A percentile compares a stretch with the other conserved stretches of the same genome.
These are phyloP conservation scores for Lophiotrema nucula DNA, from an alignment of 495 filamentous ascomycete species.

Conservation along the genomic window DNA sequence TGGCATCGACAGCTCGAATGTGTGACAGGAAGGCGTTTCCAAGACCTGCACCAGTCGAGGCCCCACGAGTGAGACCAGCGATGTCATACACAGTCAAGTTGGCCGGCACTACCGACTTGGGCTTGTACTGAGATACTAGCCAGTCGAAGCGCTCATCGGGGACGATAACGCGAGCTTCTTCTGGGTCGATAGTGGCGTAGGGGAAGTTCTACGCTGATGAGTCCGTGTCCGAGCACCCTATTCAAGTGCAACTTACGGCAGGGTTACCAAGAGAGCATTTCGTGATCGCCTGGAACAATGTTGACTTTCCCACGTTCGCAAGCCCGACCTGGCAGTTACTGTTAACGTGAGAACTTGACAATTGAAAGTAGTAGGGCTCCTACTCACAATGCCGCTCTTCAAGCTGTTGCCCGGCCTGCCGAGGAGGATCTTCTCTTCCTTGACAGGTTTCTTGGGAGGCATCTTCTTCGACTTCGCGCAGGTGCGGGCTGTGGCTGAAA, in stretches of 20 bases:
- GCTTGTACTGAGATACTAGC: constrained; percentile 93
- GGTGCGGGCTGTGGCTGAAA: constrained; percentile 19
- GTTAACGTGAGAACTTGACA: constrained; percentile 34
- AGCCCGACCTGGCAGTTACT: constrained; percentile 75
- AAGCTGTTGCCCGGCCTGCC: constrained; percentile 96
- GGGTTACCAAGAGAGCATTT: constrained; percentile 97
- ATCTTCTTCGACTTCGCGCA: constrained; percentile 55
- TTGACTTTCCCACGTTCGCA: constrained; percentile 99
- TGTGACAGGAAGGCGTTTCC: constrained; percentile 98
- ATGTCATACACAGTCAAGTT: constrained; percentile 99
- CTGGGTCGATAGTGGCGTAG: constrained; percentile 97
- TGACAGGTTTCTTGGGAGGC: constrained; percentile 71
- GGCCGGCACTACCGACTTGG: constrained; percentile 91
- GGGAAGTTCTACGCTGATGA: constrained; percentile 76
- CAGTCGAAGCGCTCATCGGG: constrained; percentile 96
- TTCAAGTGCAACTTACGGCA: constrained; percentile 59
- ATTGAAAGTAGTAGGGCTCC: constrained; percentile 42
- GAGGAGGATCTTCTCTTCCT: constrained; percentile 77
- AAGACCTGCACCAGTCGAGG: constrained; percentile 94
- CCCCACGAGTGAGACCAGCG: constrained; percentile 92
- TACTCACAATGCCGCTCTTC: constrained; percentile 98
- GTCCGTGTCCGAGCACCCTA: constrained; percentile 1
- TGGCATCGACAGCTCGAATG: constrained; percentile 98
- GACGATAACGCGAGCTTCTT: constrained; percentile 97
- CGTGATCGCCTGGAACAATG: constrained; percentile 98